Base-by-base conservation (phyloP, 495 filamentous ascomycete species). In the Thermothielavioides terrestris region DNA sequence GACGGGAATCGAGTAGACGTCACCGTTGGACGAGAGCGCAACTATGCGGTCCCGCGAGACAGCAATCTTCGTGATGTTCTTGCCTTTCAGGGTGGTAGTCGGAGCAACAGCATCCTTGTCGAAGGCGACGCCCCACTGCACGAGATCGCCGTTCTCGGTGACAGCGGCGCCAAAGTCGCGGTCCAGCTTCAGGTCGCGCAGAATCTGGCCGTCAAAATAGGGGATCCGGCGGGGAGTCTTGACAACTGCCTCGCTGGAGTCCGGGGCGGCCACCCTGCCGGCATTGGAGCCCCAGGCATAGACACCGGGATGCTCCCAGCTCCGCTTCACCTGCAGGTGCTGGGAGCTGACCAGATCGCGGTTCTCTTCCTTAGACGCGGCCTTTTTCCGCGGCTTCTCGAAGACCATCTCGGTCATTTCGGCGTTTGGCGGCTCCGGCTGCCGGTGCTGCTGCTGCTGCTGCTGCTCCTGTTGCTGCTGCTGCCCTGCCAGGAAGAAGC, bases 271-370 rank as follows among this genome's bases (percentile, higher is more conserved):
- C 3, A 96, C 91, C 46, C 74, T 71, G 32, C 90, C 86, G n/a
- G 69, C 75, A 59, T 98, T 98, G 2, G 84, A 85, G 14, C 92
- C 92, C 91, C 92, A 98, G 23, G 82, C 80, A 69, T 94, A 95
- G 1, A 96, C 84, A 0, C 87, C 92, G 3, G 92, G 91, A 46
- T 86, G 83, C 66, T 89, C 88, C 79, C 86, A 83, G 61, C 87
- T 94, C 59, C 78, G 82, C 72, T 88, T 89, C 32, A 91, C 85
- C 67, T 95, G 86, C 15, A 89, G 70, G 63, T 90, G 86, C 57
- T 89, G 81, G 9, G 80, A 82, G 57, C 84, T 84, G 17, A 90
- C 77, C 26, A 82, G 56, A 48, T 91, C 85, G 50, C 86, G 71
- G 42, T 77, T 77, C 28, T 86, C 81, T 60, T 89, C 85, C 51